Percentiles rank a stretch among this genome's conserved stretches.
Evolutionary conservation across 2,329 filamentous ascomycete species (phyloP).

Genomic region (Colletotrichum sp.): DNA sequence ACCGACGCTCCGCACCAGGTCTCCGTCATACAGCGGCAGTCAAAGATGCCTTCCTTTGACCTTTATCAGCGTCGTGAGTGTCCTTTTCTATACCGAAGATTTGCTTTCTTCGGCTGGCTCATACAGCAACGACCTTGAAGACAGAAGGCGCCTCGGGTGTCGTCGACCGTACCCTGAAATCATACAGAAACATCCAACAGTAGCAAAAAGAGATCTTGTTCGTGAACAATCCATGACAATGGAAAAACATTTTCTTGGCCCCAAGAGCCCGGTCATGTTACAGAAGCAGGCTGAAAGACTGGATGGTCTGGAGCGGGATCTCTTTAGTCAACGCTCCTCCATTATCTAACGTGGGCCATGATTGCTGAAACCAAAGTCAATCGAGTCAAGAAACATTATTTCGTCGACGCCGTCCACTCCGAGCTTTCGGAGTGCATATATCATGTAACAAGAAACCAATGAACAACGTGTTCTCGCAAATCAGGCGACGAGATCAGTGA

Average conservation of each 20-base stretch:
- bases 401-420: accelerated
- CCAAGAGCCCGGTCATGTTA: not conserved
- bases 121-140: accelerated
- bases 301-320: not conserved
- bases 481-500: not conserved
- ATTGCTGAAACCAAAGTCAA: not conserved
- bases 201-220: accelerated
- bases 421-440: not conserved
- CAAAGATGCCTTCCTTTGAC: accelerated
- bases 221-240: not conserved
- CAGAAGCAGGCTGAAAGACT: not conserved
- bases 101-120: not conserved
- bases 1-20: accelerated
- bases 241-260: not conserved
- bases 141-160: not conserved
- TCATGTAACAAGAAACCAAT: not conserved
- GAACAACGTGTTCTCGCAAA: not conserved
- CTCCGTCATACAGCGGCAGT: accelerated
- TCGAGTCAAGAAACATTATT: accelerated
- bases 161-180: accelerated
- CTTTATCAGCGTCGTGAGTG: accelerated
- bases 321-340: not conserved
- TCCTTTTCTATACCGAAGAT: not conserved
- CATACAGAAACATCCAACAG: not conserved
- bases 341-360: not conserved